phyloP scores from a whole-genome alignment of 441 rosid genomes.

The Erodium texanum region DNA sequence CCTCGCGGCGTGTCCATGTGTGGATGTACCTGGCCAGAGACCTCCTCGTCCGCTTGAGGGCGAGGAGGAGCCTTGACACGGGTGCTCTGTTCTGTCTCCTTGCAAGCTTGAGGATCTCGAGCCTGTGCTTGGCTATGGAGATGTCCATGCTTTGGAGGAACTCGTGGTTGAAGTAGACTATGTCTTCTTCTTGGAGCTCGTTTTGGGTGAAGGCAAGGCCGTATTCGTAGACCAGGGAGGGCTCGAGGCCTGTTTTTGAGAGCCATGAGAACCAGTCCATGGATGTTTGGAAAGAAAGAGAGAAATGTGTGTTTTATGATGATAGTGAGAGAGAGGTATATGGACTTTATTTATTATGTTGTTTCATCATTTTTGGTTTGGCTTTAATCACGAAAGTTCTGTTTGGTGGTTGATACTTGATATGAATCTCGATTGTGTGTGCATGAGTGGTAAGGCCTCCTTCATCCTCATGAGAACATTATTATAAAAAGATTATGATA shows the following conservation, averaged over 20 bases:
- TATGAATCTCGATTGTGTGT: not conserved
- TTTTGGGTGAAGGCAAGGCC: slow-evolving; percentile 47
- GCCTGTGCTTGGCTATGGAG: slow-evolving; percentile 59
- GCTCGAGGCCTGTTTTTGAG: slow-evolving; percentile 47
- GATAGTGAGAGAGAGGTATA: not conserved
- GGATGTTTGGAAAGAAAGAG: not conserved
- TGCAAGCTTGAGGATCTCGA: slow-evolving; percentile 67
- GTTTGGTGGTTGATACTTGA: not conserved
- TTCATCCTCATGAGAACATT: too few relatives aligned
- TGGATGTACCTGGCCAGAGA: slow-evolving; percentile 32
- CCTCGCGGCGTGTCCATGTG: slow-evolving; percentile 4
- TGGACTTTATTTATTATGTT: not conserved
- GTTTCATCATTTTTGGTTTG: too few relatives aligned
- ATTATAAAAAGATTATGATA: too few relatives aligned
- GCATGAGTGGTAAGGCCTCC: too few relatives aligned
- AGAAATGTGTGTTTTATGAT: not conserved
- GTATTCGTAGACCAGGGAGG: slow-evolving; percentile 53
- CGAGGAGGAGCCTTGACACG: slow-evolving; percentile 30
- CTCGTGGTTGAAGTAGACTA: slow-evolving; percentile 47
- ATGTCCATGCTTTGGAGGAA: slow-evolving; percentile 33
- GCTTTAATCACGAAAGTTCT: too few relatives aligned
- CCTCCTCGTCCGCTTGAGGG: slow-evolving; percentile 37
- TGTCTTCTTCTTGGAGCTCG: slow-evolving; percentile 55
- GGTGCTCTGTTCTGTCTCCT: slow-evolving; percentile 28
- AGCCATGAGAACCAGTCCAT: slow-evolving; percentile 92